phyloP scores from a whole-genome alignment of 1,284 basidiomycete genomes.

The Papiliotrema nemorosa region DNA sequence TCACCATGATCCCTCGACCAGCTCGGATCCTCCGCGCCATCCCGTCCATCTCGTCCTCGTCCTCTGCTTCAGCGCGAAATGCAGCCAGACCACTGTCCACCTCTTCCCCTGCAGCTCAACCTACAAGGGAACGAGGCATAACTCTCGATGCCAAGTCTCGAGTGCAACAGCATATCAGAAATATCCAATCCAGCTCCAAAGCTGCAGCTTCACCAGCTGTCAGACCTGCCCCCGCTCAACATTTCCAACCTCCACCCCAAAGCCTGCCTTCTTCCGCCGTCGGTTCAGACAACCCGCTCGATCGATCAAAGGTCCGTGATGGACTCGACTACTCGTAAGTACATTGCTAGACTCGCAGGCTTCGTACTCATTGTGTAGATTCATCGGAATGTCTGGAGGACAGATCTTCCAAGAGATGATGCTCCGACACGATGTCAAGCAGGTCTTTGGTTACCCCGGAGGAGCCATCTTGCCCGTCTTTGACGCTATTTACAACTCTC shows the following conservation, averaged over 20 bases:
- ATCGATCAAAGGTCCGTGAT: constrained; percentile 23
- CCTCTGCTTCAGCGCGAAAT: constrained; percentile 6
- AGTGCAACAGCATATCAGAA: constrained; percentile 63
- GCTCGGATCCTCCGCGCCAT: constrained; percentile 30
- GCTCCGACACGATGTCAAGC: constrained; percentile 92
- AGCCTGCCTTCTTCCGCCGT: constrained; percentile 34
- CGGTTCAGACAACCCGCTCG: constrained; percentile 23
- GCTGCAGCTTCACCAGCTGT: constrained; percentile 57
- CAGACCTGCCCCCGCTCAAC: constrained; percentile 43
- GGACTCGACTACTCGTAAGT: constrained; percentile 46
- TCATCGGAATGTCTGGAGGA: constrained; percentile 91
- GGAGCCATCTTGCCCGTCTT: constrained; percentile 98
- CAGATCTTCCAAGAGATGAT: constrained; percentile 99
- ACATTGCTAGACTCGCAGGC: not conserved
- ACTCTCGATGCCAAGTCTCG: constrained; percentile 54
- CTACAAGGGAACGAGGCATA: constrained; percentile 31
- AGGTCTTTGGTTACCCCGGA: constrained; percentile 97
- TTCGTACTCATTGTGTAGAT: constrained; percentile 46
- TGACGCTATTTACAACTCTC: constrained; percentile 96
- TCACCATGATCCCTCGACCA: constrained; percentile 33
- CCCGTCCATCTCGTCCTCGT: constrained; percentile 19
- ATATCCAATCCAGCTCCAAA: constrained; percentile 65
- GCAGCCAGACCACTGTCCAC: constrained; percentile 27
- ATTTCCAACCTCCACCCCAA: constrained; percentile 43
- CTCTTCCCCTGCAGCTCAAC: constrained; percentile 11